A percentile compares a stretch with the other conserved stretches of the same genome.
Evolutionary conservation across 305 asterid species (phyloP).

Genomic region (Fraxinus nigra): DNA sequence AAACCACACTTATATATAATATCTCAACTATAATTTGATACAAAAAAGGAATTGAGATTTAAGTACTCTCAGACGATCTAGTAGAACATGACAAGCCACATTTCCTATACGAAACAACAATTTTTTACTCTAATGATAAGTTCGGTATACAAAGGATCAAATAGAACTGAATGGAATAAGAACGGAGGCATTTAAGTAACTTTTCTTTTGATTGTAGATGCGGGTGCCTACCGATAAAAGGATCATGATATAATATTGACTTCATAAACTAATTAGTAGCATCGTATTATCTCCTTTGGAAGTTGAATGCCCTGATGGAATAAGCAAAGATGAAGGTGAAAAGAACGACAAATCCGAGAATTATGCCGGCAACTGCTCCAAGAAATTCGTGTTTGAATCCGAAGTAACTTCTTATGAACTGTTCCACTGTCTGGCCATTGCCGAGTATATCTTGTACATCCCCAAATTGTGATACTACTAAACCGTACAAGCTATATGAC

Average conservation of each 20-base stretch:
- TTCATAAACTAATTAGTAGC: not conserved
- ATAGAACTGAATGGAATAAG: not conserved
- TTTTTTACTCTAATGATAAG: not conserved
- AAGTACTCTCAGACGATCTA: not conserved
- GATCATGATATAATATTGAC: not conserved
- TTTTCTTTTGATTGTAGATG: not conserved
- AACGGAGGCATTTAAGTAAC: not conserved
- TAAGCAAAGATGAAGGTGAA: conserved; percentile 35
- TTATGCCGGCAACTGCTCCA: conserved; percentile 23
- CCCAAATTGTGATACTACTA: conserved; percentile 45
- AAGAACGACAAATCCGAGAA: conserved; percentile 26
- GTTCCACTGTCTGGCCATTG: conserved; percentile 20
- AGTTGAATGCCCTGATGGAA: conserved; percentile 25
- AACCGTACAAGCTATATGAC: conserved; percentile 56
- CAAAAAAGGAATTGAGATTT: not conserved
- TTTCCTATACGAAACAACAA: not conserved
- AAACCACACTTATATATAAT: not conserved
- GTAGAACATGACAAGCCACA: not conserved
- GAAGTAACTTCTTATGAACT: conserved; percentile 5
- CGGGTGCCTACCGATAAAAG: not conserved
- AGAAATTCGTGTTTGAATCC: conserved; percentile 28
- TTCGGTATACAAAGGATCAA: not conserved
- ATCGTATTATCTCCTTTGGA: conserved; percentile 27
- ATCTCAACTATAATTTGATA: not conserved
- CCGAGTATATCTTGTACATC: conserved; percentile 19